phyloP scores from a whole-genome alignment of 1,284 basidiomycete species.

The Boletellus dicymbophilus region DNA sequence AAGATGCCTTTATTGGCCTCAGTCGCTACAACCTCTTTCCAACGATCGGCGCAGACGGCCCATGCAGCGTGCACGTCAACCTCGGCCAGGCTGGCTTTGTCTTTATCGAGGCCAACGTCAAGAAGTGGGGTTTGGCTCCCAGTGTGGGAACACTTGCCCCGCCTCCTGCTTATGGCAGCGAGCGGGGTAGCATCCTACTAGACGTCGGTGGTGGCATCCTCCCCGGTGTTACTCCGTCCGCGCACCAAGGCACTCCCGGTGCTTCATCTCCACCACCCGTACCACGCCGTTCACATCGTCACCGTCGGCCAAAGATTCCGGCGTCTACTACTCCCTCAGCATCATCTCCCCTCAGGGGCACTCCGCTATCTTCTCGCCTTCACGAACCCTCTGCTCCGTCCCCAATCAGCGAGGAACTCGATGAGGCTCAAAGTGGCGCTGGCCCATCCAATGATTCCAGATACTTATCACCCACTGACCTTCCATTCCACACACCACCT shows the following conservation, averaged over 20 bases:
- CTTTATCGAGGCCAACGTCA: conserved; percentile 97
- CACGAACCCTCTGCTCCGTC: conserved; percentile 62
- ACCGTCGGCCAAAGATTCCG: conserved; percentile 49
- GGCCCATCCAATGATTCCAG: conserved; percentile 50
- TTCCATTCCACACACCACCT: conserved; percentile 57
- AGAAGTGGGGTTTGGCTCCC: conserved; percentile 97
- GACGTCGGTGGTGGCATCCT: conserved; percentile 78
- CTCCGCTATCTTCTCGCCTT: conserved; percentile 38
- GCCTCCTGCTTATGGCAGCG: conserved; percentile 93
- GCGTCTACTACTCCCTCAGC: conserved; percentile 45
- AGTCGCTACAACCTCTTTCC: conserved; percentile 93
- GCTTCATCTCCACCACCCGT: conserved; percentile 48
- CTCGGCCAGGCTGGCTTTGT: conserved; percentile 96
- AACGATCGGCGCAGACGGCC: conserved; percentile 91
- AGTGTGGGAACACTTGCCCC: conserved; percentile 94
- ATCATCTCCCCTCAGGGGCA: conserved; percentile 60
- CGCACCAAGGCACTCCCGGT: conserved; percentile 45
- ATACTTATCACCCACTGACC: conserved; percentile 69
- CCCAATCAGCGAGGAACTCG: conserved; percentile 67
- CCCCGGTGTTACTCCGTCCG: conserved; percentile 38
- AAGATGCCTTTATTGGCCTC: conserved; percentile 91
- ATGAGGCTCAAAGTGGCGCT: conserved; percentile 40
- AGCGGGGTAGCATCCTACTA: conserved; percentile 90
- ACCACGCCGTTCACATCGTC: conserved; percentile 60
- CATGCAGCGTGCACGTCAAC: conserved; percentile 94